Conservation (phyloP, 2,329 filamentous ascomycete genomes). For the Ceratocystis variospora region DNA sequence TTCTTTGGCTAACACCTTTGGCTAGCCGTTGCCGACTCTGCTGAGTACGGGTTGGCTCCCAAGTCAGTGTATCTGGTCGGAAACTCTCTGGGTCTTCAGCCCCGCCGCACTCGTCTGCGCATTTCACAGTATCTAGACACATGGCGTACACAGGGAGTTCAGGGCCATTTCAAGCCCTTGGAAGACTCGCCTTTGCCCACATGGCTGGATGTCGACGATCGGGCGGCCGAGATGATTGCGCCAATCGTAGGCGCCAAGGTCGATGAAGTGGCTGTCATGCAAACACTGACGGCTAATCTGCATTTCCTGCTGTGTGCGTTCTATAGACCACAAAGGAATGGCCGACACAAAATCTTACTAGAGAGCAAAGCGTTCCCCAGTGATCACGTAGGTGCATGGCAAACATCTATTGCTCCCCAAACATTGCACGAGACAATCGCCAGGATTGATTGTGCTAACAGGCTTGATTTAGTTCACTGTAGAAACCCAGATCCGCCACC, state of each 20-base stretch:
- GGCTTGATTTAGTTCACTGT: slow-evolving; percentile 49
- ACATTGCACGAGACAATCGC: background rate
- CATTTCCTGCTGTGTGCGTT: slow-evolving; percentile 72
- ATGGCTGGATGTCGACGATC: slow-evolving; percentile 62
- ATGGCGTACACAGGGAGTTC: slow-evolving; percentile 68
- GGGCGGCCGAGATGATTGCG: slow-evolving; percentile 52
- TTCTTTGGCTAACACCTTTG: slow-evolving; percentile 1
- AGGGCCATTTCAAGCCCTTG: slow-evolving; percentile 61
- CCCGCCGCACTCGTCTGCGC: slow-evolving; percentile 42
- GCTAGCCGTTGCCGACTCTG: slow-evolving; percentile 11
- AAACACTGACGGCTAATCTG: slow-evolving; percentile 63
- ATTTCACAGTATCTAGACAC: slow-evolving; percentile 58
- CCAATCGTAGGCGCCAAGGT: slow-evolving; percentile 54
- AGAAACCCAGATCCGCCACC: slow-evolving; percentile 59
- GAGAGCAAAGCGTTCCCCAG: slow-evolving; percentile 78
- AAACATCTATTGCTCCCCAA: background rate
- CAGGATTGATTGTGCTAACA: background rate
- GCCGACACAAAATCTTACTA: slow-evolving; percentile 57
- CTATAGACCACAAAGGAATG: slow-evolving; percentile 48
- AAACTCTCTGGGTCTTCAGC: slow-evolving; percentile 78
- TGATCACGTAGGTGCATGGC: slow-evolving; percentile 46
- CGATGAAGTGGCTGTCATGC: slow-evolving; percentile 68
- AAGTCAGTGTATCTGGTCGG: slow-evolving; percentile 65
- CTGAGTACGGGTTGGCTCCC: slow-evolving; percentile 3
- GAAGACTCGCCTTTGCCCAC: slow-evolving; percentile 50